phyloP scores from a whole-genome alignment of 371 early-diverging fungal genomes.

The Nematocida ausubeli region DNA sequence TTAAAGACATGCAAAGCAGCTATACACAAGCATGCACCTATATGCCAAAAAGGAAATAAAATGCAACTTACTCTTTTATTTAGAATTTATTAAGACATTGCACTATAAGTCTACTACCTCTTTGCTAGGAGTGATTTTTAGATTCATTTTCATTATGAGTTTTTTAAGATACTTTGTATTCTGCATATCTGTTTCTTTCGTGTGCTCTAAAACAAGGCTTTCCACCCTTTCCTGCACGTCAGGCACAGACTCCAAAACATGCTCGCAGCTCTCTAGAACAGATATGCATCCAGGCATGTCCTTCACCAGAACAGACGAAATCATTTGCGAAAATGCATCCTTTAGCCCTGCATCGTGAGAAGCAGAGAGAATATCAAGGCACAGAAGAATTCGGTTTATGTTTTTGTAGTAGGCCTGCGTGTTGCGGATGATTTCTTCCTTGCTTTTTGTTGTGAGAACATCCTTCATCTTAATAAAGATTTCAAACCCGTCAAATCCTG shows the following conservation, averaged over 20 bases:
- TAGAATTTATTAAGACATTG: too few relatives aligned
- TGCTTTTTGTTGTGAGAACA: background rate
- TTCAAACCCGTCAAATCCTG: slow-evolving; percentile 44
- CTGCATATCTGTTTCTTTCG: background rate
- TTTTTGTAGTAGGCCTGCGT: slow-evolving; percentile 45
- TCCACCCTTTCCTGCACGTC: slow-evolving; percentile 14
- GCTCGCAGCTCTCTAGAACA: slow-evolving; percentile 47
- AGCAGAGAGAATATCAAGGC: slow-evolving; percentile 33
- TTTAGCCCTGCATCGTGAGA: background rate
- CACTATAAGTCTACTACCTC: slow-evolving; percentile 42
- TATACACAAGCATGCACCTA: too few relatives aligned
- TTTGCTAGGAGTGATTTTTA: background rate
- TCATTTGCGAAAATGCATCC: background rate
- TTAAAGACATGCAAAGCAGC: too few relatives aligned
- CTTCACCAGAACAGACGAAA: slow-evolving; percentile 9
- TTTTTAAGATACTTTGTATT: slow-evolving; percentile 29
- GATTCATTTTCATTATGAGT: slow-evolving; percentile 2
- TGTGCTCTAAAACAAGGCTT: slow-evolving; percentile 5
- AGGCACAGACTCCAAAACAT: slow-evolving; percentile 25
- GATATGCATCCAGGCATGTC: slow-evolving; percentile 2
- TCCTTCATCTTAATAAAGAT: slow-evolving; percentile 49
- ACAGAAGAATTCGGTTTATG: slow-evolving; percentile 49
- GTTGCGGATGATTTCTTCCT: slow-evolving; percentile 9
- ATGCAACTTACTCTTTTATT: too few relatives aligned
- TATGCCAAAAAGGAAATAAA: too few relatives aligned